Percentiles rank a stretch among this genome's conserved stretches.
These are phyloP conservation scores for Beauveria pseudobassiana DNA, from an alignment of 2,329 filamentous ascomycete genomes.

Conservation along the genomic window DNA sequence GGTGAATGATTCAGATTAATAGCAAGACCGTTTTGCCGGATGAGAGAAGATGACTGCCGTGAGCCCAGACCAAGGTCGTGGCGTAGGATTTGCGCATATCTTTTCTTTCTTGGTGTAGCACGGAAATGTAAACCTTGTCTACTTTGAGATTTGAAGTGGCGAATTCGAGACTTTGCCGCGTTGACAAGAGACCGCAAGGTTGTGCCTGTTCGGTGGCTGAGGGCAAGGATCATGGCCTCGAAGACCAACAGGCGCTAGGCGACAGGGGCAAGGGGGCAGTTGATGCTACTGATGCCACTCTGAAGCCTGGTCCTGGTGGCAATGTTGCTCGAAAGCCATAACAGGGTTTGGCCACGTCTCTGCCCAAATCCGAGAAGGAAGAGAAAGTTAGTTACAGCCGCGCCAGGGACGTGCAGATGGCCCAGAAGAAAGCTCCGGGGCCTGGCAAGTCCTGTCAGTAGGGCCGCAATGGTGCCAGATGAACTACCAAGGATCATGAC, in stretches of 20 bases:
- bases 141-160: constrained; percentile 2
- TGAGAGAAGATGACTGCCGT: background rate
- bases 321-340: background rate
- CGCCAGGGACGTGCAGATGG: background rate
- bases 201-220: background rate
- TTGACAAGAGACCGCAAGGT: background rate
- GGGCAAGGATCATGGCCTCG: background rate
- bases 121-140: background rate
- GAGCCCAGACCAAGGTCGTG: background rate
- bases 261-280: background rate
- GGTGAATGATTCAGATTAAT: background rate
- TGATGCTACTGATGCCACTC: background rate
- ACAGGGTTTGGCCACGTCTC: background rate
- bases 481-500: background rate
- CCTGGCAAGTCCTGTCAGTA: background rate
- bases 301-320: background rate
- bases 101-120: background rate
- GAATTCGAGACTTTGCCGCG: constrained; percentile 2
- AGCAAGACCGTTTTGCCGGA: background rate
- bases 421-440: constrained; percentile 3
- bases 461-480: constrained; percentile 1
- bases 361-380: background rate
- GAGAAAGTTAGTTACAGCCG: background rate
- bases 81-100: background rate
- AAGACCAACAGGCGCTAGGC: constrained; percentile 6